These are phyloP conservation scores for Fusarium sp. DNA, from an alignment of 2,329 filamentous ascomycete species.

Conservation along the genomic window DNA sequence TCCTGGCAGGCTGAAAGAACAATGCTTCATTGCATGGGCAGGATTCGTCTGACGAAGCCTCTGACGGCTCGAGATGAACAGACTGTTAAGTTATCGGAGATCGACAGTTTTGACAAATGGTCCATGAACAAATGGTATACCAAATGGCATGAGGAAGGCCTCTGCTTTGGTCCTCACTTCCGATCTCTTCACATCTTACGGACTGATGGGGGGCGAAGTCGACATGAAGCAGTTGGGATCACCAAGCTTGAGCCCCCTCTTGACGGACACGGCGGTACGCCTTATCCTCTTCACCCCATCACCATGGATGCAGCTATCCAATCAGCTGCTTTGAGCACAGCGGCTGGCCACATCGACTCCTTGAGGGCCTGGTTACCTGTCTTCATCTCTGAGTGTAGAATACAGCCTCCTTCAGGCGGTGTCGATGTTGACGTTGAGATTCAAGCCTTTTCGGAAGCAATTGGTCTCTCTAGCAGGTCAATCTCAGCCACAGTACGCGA, in stretches of 20 bases:
- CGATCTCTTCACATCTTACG: background rate
- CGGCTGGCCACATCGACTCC: background rate
- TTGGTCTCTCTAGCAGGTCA: accelerated
- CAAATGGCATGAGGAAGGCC: background rate
- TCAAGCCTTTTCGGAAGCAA: background rate
- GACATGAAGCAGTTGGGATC: background rate
- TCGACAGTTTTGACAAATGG: background rate
- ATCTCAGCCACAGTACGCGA: background rate
- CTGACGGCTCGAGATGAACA: background rate
- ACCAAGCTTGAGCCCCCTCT: background rate
- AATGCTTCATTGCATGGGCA: background rate
- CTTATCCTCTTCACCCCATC: background rate
- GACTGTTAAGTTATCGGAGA: background rate
- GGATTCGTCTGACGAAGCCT: background rate
- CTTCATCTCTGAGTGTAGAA: background rate
- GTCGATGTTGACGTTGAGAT: background rate
- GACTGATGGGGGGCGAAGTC: background rate
- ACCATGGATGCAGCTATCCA: background rate
- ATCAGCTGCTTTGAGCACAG: background rate
- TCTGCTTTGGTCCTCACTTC: background rate
- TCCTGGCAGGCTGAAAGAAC: background rate
- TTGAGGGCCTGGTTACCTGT: background rate
- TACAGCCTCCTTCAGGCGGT: background rate
- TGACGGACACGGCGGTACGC: background rate
- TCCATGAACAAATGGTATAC: background rate